Evolutionary conservation across 305 asterid genomes (phyloP).

Genomic region (Fraxinus baroniana): DNA sequence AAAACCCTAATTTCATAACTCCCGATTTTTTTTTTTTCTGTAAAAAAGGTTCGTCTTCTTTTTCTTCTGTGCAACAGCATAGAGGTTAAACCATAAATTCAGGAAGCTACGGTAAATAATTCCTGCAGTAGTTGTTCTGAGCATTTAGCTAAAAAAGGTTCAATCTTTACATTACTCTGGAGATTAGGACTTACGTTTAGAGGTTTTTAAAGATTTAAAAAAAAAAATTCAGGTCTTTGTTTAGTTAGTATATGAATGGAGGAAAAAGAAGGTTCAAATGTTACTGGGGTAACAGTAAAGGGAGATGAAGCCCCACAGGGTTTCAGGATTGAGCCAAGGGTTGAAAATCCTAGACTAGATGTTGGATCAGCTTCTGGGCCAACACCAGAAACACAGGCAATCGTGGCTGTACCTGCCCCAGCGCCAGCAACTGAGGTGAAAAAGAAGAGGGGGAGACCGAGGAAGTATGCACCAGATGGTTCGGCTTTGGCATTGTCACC

Average conservation of each 20-base stretch:
- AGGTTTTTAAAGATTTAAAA: constrained; percentile 39
- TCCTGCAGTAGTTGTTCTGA: constrained; percentile 30
- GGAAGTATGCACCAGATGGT: constrained; percentile 72
- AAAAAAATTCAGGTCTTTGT: constrained; percentile 18
- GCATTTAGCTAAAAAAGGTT: constrained; percentile 23
- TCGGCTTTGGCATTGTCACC: constrained; percentile 72
- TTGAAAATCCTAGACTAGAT: constrained; percentile 41
- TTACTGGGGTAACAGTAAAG: constrained; percentile 47
- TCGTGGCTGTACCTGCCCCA: constrained; percentile 20
- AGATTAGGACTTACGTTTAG: constrained; percentile 28
- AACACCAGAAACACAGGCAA: constrained; percentile 8
- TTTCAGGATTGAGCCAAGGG: constrained; percentile 56
- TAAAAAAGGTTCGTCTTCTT: constrained; percentile 9
- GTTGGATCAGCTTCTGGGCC: constrained; percentile 52
- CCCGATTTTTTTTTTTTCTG: constrained; percentile 8
- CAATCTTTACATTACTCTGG: constrained; percentile 28
- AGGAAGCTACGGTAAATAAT: constrained; percentile 29
- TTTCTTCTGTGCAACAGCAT: constrained; percentile 34
- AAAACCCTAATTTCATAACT: constrained; percentile 66
- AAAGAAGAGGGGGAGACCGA: constrained; percentile 88
- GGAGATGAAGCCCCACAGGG: constrained; percentile 64
- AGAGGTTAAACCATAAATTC: constrained; percentile 28
- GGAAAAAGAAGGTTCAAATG: constrained; percentile 61
- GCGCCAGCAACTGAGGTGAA: constrained; percentile 39
- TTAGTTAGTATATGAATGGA: constrained; percentile 64